Conservation (phyloP, 345 rosid genomes). For the Xanthoceras sorbifolium region DNA sequence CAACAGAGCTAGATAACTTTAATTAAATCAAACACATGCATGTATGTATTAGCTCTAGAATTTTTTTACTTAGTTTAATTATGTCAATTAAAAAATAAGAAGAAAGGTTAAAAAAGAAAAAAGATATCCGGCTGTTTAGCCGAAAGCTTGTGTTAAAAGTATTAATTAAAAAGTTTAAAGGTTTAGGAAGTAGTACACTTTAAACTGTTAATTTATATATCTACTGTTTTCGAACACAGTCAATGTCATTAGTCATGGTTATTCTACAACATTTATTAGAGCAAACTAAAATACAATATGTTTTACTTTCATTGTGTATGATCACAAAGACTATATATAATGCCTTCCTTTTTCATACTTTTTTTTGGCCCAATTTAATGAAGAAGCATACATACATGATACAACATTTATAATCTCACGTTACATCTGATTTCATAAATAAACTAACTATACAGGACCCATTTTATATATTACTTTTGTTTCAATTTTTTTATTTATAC, state of each 20-base stretch:
- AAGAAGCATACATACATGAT: not conserved
- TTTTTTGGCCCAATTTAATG: too few species aligned
- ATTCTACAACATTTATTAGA: not conserved
- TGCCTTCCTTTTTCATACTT: not conserved
- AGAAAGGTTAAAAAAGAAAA: not conserved
- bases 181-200: not conserved
- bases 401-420: not conserved
- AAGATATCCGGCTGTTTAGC: not conserved
- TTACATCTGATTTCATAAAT: not conserved
- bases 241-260: not conserved
- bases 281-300: not conserved
- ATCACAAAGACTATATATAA: too few species aligned
- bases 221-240: not conserved
- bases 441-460: too few species aligned
- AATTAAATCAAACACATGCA: not conserved
- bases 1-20: not conserved
- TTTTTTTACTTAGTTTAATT: too few species aligned
- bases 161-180: not conserved
- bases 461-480: not conserved
- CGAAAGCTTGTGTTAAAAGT: slow-evolving; percentile 12
- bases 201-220: not conserved
- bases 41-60: too few species aligned
- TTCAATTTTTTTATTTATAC: not conserved
- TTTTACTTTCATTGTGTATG: not conserved
- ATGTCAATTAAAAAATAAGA: not conserved